phyloP scores from a whole-genome alignment of 2,329 filamentous ascomycete species.

The Aspergillus ochraceus region DNA sequence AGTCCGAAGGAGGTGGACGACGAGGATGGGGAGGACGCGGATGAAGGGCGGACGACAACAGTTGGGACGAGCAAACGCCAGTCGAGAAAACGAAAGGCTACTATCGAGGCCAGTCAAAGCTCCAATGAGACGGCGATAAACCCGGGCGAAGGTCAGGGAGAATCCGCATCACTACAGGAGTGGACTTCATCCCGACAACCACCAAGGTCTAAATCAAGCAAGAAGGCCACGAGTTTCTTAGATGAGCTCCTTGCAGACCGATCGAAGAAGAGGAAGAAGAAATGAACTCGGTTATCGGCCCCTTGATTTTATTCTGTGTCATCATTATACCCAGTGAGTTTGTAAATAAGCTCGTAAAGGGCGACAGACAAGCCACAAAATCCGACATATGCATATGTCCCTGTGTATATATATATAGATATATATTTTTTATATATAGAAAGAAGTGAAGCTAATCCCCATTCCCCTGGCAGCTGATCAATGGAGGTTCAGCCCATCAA shows the following conservation, averaged over 20 bases:
- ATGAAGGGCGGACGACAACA: slow-evolving; percentile 44
- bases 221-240: slow-evolving; percentile 51
- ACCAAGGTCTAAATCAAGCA: slow-evolving; percentile 29
- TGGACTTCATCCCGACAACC: slow-evolving; percentile 11
- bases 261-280: slow-evolving; percentile 53
- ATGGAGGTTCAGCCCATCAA: not conserved
- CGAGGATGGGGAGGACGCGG: slow-evolving; percentile 39
- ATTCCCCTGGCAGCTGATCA: not conserved
- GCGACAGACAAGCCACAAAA: not conserved
- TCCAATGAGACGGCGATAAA: not conserved
- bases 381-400: not conserved
- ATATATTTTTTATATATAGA: not conserved
- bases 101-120: not conserved
- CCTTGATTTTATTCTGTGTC: not conserved
- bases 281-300: slow-evolving; percentile 17
- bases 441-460: not conserved
- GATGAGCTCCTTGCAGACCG: slow-evolving; percentile 53
- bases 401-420: not conserved
- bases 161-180: slow-evolving; percentile 7
- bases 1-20: slow-evolving; percentile 12
- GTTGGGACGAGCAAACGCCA: slow-evolving; percentile 29
- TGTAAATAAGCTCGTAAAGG: not conserved
- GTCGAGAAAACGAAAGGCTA: slow-evolving; percentile 17
- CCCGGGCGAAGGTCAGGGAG: slow-evolving; percentile 7
- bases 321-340: slow-evolving; percentile 11